Percentiles rank a stretch among this genome's conserved stretches.
Conservation (phyloP, 2,329 filamentous ascomycete species). For the Scedosporium dehoogii region DNA sequence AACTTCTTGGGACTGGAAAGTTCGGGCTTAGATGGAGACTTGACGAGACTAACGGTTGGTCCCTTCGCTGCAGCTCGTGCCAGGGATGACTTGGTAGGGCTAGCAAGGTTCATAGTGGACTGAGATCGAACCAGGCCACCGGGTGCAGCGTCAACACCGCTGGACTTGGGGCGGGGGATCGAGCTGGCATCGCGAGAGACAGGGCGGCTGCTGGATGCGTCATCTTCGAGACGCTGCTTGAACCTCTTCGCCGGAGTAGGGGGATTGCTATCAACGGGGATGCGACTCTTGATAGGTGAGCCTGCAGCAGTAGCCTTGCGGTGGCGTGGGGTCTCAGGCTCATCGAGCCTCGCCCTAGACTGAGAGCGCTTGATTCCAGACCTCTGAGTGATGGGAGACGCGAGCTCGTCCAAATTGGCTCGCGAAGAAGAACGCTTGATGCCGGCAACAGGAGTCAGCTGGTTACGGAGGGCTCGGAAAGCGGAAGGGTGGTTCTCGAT, state of each 20-base stretch:
- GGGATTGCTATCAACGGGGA: slow-evolving; percentile 9
- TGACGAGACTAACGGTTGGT: slow-evolving; percentile 22
- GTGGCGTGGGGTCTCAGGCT: slow-evolving; percentile 14
- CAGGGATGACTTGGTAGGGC: slow-evolving; percentile 68
- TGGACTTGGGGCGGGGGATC: slow-evolving; percentile 39
- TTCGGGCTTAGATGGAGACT: slow-evolving; percentile 37
- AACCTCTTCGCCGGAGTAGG: slow-evolving; percentile 55
- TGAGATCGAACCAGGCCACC: slow-evolving; percentile 29
- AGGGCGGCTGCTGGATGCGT: slow-evolving; percentile 57
- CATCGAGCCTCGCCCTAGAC: slow-evolving; percentile 34
- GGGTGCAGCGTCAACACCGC: slow-evolving; percentile 11
- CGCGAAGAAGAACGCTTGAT: slow-evolving; percentile 23
- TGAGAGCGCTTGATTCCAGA: slow-evolving; percentile 27
- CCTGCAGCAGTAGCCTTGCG: slow-evolving; percentile 16
- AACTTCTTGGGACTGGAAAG: slow-evolving; percentile 34
- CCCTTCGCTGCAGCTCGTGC: slow-evolving; percentile 33
- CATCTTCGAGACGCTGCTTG: slow-evolving; percentile 57
- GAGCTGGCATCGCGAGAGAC: slow-evolving; percentile 40
- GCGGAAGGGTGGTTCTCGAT: slow-evolving; percentile 77
- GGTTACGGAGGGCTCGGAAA: slow-evolving; percentile 43
- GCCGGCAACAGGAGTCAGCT: slow-evolving; percentile 36
- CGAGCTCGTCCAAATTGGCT: slow-evolving; percentile 22
- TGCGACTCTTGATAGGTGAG: neutral
- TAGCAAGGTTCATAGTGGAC: slow-evolving; percentile 52
- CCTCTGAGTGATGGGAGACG: slow-evolving; percentile 1